These are phyloP conservation scores for Euphorbia pulcherrima DNA, from an alignment of 345 rosid species.

Conservation along the genomic window DNA sequence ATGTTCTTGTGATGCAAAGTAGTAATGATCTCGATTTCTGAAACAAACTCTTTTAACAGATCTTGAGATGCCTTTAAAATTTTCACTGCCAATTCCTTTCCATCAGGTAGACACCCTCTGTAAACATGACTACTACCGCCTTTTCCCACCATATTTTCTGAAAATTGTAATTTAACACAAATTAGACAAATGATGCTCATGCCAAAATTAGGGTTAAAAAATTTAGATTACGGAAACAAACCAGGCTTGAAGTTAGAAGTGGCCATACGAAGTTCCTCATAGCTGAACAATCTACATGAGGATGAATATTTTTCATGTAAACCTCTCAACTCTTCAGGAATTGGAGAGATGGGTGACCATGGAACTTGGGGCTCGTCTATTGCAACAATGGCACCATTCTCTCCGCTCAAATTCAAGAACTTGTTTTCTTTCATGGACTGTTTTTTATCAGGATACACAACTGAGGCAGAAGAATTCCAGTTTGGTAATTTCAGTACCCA, in stretches of 20 bases:
- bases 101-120: slow-evolving; percentile 74
- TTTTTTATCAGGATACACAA: slow-evolving; percentile 62
- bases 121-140: slow-evolving; percentile 94
- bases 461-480: slow-evolving; percentile 51
- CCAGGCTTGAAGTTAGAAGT: slow-evolving; percentile 71
- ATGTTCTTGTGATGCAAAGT: slow-evolving; percentile 72
- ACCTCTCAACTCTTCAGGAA: slow-evolving; percentile 60
- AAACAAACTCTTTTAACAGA: slow-evolving; percentile 61
- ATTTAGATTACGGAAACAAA: slow-evolving; percentile 23
- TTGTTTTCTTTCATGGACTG: slow-evolving; percentile 35
- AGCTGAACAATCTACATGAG: slow-evolving; percentile 72
- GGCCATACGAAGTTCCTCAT: slow-evolving; percentile 64
- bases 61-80: slow-evolving; percentile 66
- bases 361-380: slow-evolving; percentile 29
- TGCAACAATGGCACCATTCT: slow-evolving; percentile 50
- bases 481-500: slow-evolving; percentile 49
- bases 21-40: slow-evolving; percentile 79
- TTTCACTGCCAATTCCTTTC: slow-evolving; percentile 91
- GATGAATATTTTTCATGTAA: slow-evolving; percentile 68
- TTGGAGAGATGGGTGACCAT: slow-evolving; percentile 42
- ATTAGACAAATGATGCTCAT: neutral
- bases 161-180: slow-evolving; percentile 20
- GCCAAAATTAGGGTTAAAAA: neutral
- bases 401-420: slow-evolving; percentile 43
- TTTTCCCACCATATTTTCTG: slow-evolving; percentile 83